phyloP scores from a whole-genome alignment of 1,284 basidiomycete species.

The Volvariella surrecta region DNA sequence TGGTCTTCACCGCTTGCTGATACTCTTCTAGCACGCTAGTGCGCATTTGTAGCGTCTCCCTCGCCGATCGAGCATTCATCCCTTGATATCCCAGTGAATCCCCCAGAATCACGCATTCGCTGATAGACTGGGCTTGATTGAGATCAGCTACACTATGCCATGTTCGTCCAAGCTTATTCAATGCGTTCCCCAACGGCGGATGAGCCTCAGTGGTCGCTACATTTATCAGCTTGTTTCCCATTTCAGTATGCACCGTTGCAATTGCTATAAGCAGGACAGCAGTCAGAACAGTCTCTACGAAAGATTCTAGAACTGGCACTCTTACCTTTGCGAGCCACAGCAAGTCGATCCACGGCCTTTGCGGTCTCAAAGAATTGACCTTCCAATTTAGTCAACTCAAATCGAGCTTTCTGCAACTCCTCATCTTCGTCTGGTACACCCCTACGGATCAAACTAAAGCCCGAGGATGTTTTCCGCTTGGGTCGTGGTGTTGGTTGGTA shows the following conservation, averaged over 20 bases:
- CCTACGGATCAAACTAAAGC: conserved; percentile 62
- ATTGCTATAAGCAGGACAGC: conserved; percentile 42
- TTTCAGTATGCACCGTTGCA: conserved; percentile 69
- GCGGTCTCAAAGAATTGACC: conserved; percentile 85
- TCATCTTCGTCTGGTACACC: conserved; percentile 79
- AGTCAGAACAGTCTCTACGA: conserved; percentile 5
- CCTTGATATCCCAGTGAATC: conserved; percentile 92
- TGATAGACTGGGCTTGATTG: conserved; percentile 80
- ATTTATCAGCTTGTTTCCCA: conserved; percentile 83
- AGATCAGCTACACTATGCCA: conserved; percentile 83
- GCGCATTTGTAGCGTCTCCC: conserved; percentile 83
- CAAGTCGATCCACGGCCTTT: conserved; percentile 78
- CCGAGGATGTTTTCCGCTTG: conserved; percentile 56
- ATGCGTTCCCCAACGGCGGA: conserved; percentile 66
- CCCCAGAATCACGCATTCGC: conserved; percentile 86
- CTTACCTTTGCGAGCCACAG: conserved; percentile 71
- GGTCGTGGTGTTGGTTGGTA: conserved; percentile 77
- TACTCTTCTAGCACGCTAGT: conserved; percentile 88
- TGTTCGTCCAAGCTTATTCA: conserved; percentile 76
- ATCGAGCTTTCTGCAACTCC: conserved; percentile 80
- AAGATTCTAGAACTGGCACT: conserved; percentile 6
- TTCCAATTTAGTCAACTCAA: conserved; percentile 85
- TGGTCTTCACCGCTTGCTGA: conserved; percentile 81
- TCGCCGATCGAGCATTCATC: conserved; percentile 88
- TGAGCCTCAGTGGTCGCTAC: conserved; percentile 86